Base-by-base conservation (phyloP, 2,329 filamentous ascomycete genomes). In the Graphilbum sp. region DNA sequence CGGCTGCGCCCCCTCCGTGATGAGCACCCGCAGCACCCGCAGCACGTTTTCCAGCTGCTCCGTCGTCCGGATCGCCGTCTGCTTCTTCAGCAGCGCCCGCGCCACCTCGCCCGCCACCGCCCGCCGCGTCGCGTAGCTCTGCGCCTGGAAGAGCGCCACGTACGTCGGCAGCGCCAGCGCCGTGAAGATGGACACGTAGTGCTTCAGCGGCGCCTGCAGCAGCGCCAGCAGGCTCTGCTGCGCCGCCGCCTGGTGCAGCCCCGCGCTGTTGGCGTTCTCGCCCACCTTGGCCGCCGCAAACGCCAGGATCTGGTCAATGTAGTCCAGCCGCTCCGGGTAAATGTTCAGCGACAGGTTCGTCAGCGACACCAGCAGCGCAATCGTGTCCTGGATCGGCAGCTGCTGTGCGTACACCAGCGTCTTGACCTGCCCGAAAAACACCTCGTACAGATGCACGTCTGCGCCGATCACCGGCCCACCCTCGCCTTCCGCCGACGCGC, bases 351-450 rank as follows among this genome's bases (percentile, higher is more conserved):
- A 86, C 40, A 98, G 72, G 49, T 96, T 96, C 30, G 81, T 78
- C 31, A 98, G 67, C 5, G 90, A 98, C n/a, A 93, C 88, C 33
- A 96, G 67, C 32, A 98, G 64, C 10, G 87, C 90, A 49, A 94
- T 90, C 16, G 83, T 93, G 54, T 98, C 92, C 56, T 93, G 86
- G 46, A 98, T 88, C 1, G 87, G 81, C 37, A 98, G 67, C 47
- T 85, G 79, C 52, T 95, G 85, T 37, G 82, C 83, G 58, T 86
- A 88, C 44, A 96, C 87, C 37, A 98, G 66, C 51, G 88, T 87
- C 53, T 92, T 81, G 44, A 96, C 90, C 57, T 96, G 90, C 37
- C 86, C 79, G 52, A 96, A 93, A 66, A 96, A 98, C 42, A 96
- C 84, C 58, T 96, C 87, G 56, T 96, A 96, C 19, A 98, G 72